These are phyloP conservation scores for Gloeopeniophorella convolvens DNA, from an alignment of 768 basidiomycete genomes.

Conservation along the genomic window DNA sequence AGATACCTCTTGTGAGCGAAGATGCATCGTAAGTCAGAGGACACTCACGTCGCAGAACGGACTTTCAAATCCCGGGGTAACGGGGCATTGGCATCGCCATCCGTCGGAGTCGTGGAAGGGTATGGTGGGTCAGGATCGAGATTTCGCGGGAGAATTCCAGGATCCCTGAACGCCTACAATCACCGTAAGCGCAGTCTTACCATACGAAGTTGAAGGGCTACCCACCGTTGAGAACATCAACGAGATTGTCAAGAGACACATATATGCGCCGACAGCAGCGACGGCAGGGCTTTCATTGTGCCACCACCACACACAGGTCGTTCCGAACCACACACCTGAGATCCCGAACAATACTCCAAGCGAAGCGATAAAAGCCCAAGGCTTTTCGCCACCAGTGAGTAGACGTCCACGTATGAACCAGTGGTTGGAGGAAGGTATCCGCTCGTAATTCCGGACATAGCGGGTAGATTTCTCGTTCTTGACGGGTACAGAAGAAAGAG, in stretches of 20 bases:
- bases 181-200: slow-evolving; percentile 22
- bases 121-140: slow-evolving; percentile 84
- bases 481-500: slow-evolving; percentile 31
- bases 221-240: slow-evolving; percentile 74
- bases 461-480: slow-evolving; percentile 32
- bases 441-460: slow-evolving; percentile 48
- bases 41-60: slow-evolving; percentile 63
- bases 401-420: slow-evolving; percentile 70
- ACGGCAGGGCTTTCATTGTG: slow-evolving; percentile 63
- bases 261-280: slow-evolving; percentile 57
- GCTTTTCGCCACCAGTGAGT: slow-evolving; percentile 81
- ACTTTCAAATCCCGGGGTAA: slow-evolving; percentile 80
- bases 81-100: slow-evolving; percentile 55
- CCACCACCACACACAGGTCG: slow-evolving; percentile 91
- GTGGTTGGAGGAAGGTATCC: slow-evolving; percentile 65
- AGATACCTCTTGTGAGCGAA: slow-evolving; percentile 9
- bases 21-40: neutral
- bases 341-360: slow-evolving; percentile 58
- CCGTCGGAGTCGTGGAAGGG: slow-evolving; percentile 53
- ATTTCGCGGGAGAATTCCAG: slow-evolving; percentile 85
- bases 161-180: slow-evolving; percentile 65
- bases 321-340: slow-evolving; percentile 79
- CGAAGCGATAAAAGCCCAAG: slow-evolving; percentile 70
- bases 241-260: slow-evolving; percentile 59
- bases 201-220: slow-evolving; percentile 17